Percentiles rank a stretch among this genome's conserved stretches.
phyloP scores from a whole-genome alignment of 768 basidiomycete genomes.

The Pisolithus microcarpus region DNA sequence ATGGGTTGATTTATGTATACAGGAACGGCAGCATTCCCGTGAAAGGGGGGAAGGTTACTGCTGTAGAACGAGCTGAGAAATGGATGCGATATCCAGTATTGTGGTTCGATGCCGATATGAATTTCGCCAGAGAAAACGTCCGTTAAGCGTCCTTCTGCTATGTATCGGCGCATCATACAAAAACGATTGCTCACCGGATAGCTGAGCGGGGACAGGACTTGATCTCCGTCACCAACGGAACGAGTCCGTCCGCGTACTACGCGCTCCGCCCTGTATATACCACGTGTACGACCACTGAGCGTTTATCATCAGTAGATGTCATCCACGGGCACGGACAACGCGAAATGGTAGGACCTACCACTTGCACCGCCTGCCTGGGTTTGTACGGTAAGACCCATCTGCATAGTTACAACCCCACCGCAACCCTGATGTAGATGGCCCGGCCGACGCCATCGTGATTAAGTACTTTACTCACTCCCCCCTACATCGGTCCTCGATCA shows the following conservation, averaged over 20 bases:
- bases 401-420: conserved; percentile 1
- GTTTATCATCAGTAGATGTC: conserved; percentile 8
- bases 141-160: neutral
- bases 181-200: conserved; percentile 10
- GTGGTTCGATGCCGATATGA: neutral
- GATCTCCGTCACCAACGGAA: conserved; percentile 19
- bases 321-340: conserved; percentile 1
- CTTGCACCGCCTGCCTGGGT: conserved; percentile 6
- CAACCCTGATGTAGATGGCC: neutral
- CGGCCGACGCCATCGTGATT: neutral
- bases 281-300: conserved; percentile 3
- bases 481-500: no score
- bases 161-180: neutral
- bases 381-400: neutral
- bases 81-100: neutral
- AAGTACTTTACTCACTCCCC: no score
- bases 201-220: conserved; percentile 2
- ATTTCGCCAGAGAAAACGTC: neutral
- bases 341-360: conserved; percentile 2
- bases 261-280: neutral
- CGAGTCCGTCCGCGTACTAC: neutral
- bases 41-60: conserved; percentile 15
- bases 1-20: conserved; percentile 5
- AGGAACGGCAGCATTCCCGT: neutral
- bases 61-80: conserved; percentile 12